Conservation (phyloP, 2,329 filamentous ascomycete species). For the Penicillium occitanis region DNA sequence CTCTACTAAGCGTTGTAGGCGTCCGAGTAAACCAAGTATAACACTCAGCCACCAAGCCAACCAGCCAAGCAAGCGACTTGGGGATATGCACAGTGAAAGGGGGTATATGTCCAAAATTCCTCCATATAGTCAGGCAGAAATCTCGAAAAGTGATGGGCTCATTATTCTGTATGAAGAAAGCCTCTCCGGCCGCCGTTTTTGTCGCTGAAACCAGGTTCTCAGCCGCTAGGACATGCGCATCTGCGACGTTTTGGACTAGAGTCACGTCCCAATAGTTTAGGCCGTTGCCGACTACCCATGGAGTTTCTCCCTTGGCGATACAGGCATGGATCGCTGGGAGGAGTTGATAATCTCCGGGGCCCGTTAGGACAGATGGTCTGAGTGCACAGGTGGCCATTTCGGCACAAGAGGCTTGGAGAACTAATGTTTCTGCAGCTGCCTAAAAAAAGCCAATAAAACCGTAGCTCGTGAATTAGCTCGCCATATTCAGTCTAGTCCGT, state of each 20-base stretch:
- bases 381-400: conserved; percentile 43
- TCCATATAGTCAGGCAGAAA: conserved; percentile 47
- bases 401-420: conserved; percentile 38
- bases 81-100: conserved; percentile 52
- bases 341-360: conserved; percentile 45
- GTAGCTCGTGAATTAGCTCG: not conserved
- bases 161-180: conserved; percentile 50
- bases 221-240: conserved; percentile 47
- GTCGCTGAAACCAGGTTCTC: conserved; percentile 42
- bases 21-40: conserved; percentile 49
- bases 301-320: conserved; percentile 45
- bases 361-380: conserved; percentile 46
- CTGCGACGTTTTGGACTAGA: conserved; percentile 46
- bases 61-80: conserved; percentile 48
- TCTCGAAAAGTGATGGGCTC: conserved; percentile 47
- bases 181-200: conserved; percentile 45
- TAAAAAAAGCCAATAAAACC: conserved; percentile 26
- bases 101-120: conserved; percentile 52
- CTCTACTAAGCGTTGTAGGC: conserved; percentile 51
- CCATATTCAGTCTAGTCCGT: not conserved
- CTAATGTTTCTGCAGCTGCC: conserved; percentile 44
- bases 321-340: conserved; percentile 46
- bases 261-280: conserved; percentile 47
- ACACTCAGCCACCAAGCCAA: conserved; percentile 50
- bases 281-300: conserved; percentile 43